phyloP scores from a whole-genome alignment of 768 basidiomycete genomes.

The Russula foetens region DNA sequence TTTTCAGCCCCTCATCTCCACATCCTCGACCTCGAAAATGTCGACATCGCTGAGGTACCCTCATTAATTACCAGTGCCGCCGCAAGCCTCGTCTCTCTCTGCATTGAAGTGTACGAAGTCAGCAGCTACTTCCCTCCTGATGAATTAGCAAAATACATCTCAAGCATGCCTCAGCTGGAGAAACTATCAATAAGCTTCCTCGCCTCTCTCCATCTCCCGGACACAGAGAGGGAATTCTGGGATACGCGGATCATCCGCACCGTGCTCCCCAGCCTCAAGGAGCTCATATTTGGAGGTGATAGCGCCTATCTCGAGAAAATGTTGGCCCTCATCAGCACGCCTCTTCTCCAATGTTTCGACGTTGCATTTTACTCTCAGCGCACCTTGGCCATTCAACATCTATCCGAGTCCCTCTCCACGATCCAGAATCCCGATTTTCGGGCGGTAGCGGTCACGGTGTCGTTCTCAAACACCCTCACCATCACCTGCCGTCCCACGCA shows the following conservation, averaged over 20 bases:
- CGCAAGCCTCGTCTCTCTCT: background rate
- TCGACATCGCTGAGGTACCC: too few species aligned
- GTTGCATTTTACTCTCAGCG: background rate
- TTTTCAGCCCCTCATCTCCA: too few species aligned
- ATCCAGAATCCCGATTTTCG: too few species aligned
- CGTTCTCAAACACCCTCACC: too few species aligned
- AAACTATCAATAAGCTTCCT: too few species aligned
- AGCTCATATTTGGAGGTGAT: background rate
- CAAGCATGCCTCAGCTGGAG: too few species aligned
- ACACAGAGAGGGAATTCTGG: background rate
- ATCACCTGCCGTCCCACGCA: too few species aligned
- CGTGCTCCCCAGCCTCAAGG: background rate
- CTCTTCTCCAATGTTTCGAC: background rate
- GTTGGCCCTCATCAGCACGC: background rate
- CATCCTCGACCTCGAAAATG: too few species aligned
- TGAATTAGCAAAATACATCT: background rate
- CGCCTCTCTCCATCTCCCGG: background rate
- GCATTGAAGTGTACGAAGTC: background rate
- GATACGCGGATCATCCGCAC: background rate
- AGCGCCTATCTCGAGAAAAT: background rate
- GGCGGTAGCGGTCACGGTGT: too few species aligned
- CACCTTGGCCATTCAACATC: background rate
- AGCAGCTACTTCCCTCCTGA: background rate
- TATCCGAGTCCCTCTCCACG: background rate
- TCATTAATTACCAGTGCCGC: too few species aligned